phyloP scores from a whole-genome alignment of 2,329 filamentous ascomycete genomes.

The Eutypella sp. region DNA sequence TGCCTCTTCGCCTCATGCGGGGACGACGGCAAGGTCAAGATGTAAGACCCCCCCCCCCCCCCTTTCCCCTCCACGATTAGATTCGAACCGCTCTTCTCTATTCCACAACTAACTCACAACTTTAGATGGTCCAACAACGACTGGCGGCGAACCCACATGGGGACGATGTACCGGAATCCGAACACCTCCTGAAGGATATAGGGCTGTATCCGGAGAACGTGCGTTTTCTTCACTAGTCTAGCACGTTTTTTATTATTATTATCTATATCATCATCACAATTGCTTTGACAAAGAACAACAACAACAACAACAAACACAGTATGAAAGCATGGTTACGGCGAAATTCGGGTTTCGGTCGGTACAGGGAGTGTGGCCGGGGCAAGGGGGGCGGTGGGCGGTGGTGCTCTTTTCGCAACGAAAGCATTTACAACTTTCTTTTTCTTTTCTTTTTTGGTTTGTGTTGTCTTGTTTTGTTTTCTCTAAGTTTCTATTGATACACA shows the following conservation, averaged over 20 bases:
- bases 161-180: slow-evolving; percentile 7
- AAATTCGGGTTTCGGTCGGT: too few species aligned
- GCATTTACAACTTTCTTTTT: background rate
- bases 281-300: too few species aligned
- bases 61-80: background rate
- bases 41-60: slow-evolving; percentile 52
- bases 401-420: background rate
- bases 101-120: slow-evolving; percentile 11
- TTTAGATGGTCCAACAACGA: slow-evolving; percentile 34
- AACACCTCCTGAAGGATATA: slow-evolving; percentile 15
- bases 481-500: too few species aligned
- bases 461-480: background rate
- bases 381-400: too few species aligned
- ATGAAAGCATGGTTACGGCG: slow-evolving; percentile 15
- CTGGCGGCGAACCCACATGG: slow-evolving; percentile 18
- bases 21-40: slow-evolving; percentile 78
- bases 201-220: too few species aligned
- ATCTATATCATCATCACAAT: too few species aligned
- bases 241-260: too few species aligned
- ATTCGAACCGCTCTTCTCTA: too few species aligned
- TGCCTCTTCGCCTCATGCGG: slow-evolving; percentile 86
- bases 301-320: too few species aligned
- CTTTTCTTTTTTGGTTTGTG: background rate
- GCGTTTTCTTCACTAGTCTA: too few species aligned
- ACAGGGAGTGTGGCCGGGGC: too few species aligned